Evolutionary conservation across 805 yeast species (phyloP), one percentile per base, ranked within the genome.

Genomic region (Nakazawaea populi): DNA sequence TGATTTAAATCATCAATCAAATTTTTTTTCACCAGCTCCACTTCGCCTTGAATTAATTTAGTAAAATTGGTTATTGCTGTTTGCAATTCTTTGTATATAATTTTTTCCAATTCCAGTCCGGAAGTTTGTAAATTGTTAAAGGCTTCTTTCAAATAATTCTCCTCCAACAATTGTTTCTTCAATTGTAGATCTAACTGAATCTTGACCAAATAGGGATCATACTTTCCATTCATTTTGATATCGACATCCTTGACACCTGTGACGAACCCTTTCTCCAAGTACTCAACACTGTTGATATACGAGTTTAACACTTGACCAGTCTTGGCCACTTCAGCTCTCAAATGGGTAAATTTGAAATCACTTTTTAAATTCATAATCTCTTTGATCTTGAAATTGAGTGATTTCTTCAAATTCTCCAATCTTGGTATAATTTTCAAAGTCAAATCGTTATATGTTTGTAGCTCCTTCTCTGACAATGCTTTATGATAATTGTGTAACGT

Each of bases 191-290:
- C 89, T 52, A 85, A 68, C 62, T 75, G 80, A 42, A 82, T 64
- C 60, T 83, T 82, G 45, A 82, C 68, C 45, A 84, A 59, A 57
- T 81, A 85, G 6, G 91, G 90, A 62, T 85, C 91, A 52, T 72
- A 59, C 55, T 51, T 57, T 48, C 53, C 60, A 31, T 42, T 56
- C 56, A 45, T 52, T 45, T 67, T 50, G 61, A 61, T 11, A 52
- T 62, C 46, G 52, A 49, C 56, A 54, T 48, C 41, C 40, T 37
- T 37, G 18, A 37, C 40, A 37, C 40, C 40, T 14, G 58, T 61
- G 4, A 67, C 60, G 39, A 66, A 64, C 27, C 71, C 70, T 39
- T 63, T 70, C 38, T 69, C 71, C 50, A 73, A 63, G 43, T 68
- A 64, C 48, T 72, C 76, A 11, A 76, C 67, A 9, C 77, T 64